Conservation (phyloP, 208 protist genomes). For the Leishmania gerbilli region DNA sequence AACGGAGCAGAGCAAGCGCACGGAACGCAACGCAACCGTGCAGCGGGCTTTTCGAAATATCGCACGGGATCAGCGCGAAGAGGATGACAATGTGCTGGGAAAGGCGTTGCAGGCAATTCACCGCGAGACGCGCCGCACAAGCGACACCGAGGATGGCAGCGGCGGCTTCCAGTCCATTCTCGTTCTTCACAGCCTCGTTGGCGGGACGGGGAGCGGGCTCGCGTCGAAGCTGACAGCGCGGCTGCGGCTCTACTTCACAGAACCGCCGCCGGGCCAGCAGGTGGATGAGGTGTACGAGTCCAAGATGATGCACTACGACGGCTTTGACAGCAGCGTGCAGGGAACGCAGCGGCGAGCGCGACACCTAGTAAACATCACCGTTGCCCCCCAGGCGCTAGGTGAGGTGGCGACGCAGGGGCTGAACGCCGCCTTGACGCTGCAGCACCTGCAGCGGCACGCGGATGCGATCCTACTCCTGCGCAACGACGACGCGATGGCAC, state of each 20-base stretch:
- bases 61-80: constrained; percentile 61
- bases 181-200: constrained; percentile 83
- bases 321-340: constrained; percentile 68
- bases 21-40: constrained; percentile 40
- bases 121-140: constrained; percentile 70
- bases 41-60: constrained; percentile 58
- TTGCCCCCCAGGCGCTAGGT: constrained; percentile 68
- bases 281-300: constrained; percentile 60
- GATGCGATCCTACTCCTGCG: constrained; percentile 80
- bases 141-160: constrained; percentile 26
- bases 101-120: constrained; percentile 75
- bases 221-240: constrained; percentile 74
- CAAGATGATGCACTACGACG: constrained; percentile 56
- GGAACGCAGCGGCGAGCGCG: constrained; percentile 71
- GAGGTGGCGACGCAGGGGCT: constrained; percentile 81
- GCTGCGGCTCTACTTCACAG: constrained; percentile 85
- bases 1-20: constrained; percentile 42
- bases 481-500: constrained; percentile 74
- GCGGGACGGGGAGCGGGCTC: constrained; percentile 87
- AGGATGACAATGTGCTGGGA: constrained; percentile 55
- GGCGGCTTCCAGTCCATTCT: constrained; percentile 76
- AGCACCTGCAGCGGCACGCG: constrained; percentile 50
- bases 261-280: constrained; percentile 30
- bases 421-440: constrained; percentile 76
- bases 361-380: constrained; percentile 67